Conservation (phyloP, 345 rosid genomes). For the Eucalyptus erythrocorys region DNA sequence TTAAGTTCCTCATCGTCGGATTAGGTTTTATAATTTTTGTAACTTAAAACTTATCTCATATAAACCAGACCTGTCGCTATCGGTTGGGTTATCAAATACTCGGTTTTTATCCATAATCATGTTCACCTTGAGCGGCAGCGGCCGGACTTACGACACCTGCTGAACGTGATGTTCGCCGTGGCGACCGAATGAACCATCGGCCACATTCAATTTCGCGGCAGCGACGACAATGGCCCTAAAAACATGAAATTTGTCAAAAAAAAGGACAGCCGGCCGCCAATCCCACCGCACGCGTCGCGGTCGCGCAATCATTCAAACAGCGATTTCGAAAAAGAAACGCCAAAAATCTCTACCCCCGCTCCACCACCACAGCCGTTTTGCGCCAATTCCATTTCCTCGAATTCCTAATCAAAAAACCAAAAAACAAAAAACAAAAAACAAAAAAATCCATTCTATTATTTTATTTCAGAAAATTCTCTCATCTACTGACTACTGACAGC, state of each 20-base stretch:
- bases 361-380: neutral
- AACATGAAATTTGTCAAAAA: neutral
- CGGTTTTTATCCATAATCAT: fast-evolving
- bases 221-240: neutral
- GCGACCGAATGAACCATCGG: neutral
- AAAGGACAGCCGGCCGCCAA: neutral
- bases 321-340: neutral
- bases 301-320: neutral
- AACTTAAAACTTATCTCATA: too few species aligned
- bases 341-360: neutral
- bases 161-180: neutral
- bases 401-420: neutral
- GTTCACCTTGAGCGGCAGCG: fast-evolving
- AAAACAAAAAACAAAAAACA: too few species aligned
- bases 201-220: too few species aligned
- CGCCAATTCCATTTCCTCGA: neutral
- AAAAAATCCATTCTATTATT: neutral
- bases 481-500: neutral
- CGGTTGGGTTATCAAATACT: fast-evolving
- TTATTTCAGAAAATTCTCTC: neutral
- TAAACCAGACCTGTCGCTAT: fast-evolving
- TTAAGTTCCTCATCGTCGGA: fast-evolving
- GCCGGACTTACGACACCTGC: neutral
- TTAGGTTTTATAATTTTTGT: too few species aligned
- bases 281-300: neutral